Percentiles rank a stretch among this genome's conserved stretches.
phyloP scores from a whole-genome alignment of 2,329 filamentous ascomycete species.

The Albifimbria verrucaria region DNA sequence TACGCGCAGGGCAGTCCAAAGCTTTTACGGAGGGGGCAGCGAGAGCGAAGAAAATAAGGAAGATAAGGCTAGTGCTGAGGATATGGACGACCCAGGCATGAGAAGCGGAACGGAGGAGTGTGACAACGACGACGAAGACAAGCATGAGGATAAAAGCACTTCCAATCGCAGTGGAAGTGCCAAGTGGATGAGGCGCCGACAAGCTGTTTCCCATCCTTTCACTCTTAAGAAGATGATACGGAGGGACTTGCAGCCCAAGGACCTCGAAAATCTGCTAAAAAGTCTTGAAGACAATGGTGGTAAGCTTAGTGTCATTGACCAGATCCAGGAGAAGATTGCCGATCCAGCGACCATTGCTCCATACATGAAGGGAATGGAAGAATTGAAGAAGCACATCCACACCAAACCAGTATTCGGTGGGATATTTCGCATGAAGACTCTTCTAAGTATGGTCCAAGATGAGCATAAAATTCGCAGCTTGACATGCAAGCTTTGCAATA shows the following conservation, averaged over 20 bases:
- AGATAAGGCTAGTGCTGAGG: too few species aligned
- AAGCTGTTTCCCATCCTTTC: constrained; percentile 23
- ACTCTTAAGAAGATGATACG: constrained; percentile 23
- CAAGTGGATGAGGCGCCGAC: constrained; percentile 9
- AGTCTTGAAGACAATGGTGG: background rate
- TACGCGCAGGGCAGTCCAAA: too few species aligned
- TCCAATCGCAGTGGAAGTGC: background rate
- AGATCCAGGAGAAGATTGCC: constrained; percentile 1
- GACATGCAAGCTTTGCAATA: background rate
- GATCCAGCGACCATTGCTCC: constrained; percentile 6
- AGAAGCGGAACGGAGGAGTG: too few species aligned
- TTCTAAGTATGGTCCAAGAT: background rate
- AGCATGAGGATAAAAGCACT: too few species aligned
- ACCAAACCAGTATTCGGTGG: constrained; percentile 13
- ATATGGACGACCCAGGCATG: too few species aligned
- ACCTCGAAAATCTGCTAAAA: background rate
- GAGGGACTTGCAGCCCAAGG: background rate
- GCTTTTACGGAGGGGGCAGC: too few species aligned
- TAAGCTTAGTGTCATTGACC: constrained; percentile 5
- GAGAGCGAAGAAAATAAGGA: too few species aligned
- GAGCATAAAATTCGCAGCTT: background rate
- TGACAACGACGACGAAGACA: too few species aligned
- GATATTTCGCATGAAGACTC: constrained; percentile 10
- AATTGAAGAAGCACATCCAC: constrained; percentile 1
- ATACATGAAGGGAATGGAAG: background rate